Evolutionary conservation across 805 yeast genomes (phyloP), one percentile per base, ranked within the genome.

Genomic region (Huiozyma sinensis): DNA sequence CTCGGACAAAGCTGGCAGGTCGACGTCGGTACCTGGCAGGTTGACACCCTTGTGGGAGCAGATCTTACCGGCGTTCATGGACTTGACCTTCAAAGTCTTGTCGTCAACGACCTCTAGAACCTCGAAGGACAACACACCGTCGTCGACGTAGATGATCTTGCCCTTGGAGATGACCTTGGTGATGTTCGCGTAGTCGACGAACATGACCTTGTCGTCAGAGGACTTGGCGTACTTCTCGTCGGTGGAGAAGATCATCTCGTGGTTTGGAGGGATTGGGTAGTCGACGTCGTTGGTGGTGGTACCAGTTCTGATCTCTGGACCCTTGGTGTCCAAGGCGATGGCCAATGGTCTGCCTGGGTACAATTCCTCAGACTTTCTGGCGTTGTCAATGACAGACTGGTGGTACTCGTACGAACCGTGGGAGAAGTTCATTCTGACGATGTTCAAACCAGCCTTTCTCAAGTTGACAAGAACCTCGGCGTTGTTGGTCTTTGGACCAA

Each of bases 231-330:
- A 90, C 55, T 75, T 72, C 45, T 80, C 90, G 67, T 90, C 94
- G 50, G 97, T 92, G 66, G 97, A 72, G 76, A 92, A 84, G 64
- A 73, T 79, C 95, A 92, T 84, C 68, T 83, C 90, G 69, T 87
- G 95, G 70, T 79, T 80, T 49, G 92, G 76, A 38, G 76, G 69
- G 61, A 92, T 83, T 61, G 95, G 83, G 70, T 70, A 87, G 65
- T 92, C 98, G 49, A 70, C 68, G 47, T 77, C 84, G 60, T 76
- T 85, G 51, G 70, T 66, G 58, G 98, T 92, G 68, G 88, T 80
- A 70, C 98, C 98, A 47, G 98, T 90, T 79, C 98, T 86, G 73
- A 92, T 92, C 74, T 92, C 98, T 52, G 98, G 98, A 58, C 98
- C 98, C 79, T 92, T 92, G 68, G 97, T 92, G 70, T 92, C 98